These are phyloP conservation scores for Fusarium redolens DNA, from an alignment of 2,329 filamentous ascomycete genomes.

Conservation along the genomic window DNA sequence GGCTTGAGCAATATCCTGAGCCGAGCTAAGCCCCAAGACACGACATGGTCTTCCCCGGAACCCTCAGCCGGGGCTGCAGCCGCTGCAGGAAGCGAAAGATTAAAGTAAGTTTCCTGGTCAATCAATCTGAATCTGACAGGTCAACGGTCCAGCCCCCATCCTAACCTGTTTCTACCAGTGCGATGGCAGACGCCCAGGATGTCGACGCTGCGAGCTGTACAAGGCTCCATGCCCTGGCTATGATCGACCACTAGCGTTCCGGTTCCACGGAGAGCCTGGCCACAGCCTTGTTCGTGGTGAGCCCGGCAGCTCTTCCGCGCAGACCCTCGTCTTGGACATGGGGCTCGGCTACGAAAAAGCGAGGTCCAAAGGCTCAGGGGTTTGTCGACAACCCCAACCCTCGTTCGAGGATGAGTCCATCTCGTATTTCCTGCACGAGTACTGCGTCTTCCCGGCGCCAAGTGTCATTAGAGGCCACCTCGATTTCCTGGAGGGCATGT, in stretches of 20 bases:
- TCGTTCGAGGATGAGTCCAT: slow-evolving; percentile 33
- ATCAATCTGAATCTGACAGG: not conserved
- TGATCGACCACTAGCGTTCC: slow-evolving; percentile 30
- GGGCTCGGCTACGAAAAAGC: not conserved
- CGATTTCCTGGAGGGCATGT: slow-evolving; percentile 27
- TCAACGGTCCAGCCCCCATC: not conserved
- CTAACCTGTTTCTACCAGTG: slow-evolving; percentile 14
- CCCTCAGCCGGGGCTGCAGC: slow-evolving; percentile 24
- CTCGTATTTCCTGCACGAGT: slow-evolving; percentile 23
- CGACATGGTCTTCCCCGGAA: slow-evolving; percentile 30
- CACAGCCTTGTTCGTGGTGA: slow-evolving; percentile 14
- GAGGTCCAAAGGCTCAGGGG: not conserved
- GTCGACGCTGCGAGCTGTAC: slow-evolving; percentile 31
- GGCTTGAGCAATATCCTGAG: not conserved
- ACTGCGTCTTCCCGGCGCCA: slow-evolving; percentile 13
- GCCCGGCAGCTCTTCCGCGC: not conserved
- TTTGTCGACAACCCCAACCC: slow-evolving; percentile 26
- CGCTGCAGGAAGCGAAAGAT: slow-evolving; percentile 33
- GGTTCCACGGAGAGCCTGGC: slow-evolving; percentile 31
- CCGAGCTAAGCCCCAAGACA: not conserved
- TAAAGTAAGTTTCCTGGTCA: slow-evolving; percentile 14
- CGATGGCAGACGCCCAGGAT: slow-evolving; percentile 28
- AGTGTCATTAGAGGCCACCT: slow-evolving; percentile 21
- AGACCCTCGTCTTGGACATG: not conserved
- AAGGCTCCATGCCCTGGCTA: slow-evolving; percentile 31